phyloP scores from a whole-genome alignment of 805 yeast genomes.

The Sugiyamaella americana region DNA sequence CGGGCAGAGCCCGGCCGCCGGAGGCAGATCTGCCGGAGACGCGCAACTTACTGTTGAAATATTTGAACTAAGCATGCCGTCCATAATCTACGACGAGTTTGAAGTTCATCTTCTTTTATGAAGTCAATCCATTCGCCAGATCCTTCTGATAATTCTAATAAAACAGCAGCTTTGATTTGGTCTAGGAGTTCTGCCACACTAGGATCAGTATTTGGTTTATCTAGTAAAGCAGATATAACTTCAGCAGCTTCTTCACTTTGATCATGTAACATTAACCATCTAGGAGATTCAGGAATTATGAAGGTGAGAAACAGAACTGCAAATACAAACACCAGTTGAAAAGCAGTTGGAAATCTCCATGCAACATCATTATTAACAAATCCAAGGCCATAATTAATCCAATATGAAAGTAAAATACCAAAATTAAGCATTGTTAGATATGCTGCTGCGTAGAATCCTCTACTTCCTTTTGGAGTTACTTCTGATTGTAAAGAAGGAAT shows the following conservation, averaged over 20 bases:
- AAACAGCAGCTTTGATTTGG: conserved; percentile 1
- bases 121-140: conserved; percentile 5
- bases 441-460: conserved; percentile 55
- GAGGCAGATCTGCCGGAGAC: no score
- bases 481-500: conserved; percentile 65
- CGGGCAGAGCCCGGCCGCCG: no score
- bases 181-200: neutral
- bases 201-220: conserved; percentile 18
- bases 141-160: conserved; percentile 1
- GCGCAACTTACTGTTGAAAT: conserved; percentile 11
- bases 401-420: conserved; percentile 59
- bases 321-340: conserved; percentile 49
- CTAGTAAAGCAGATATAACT: conserved; percentile 35
- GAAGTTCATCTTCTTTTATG: conserved; percentile 2
- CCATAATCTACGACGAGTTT: conserved; percentile 11
- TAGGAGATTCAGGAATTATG: conserved; percentile 37
- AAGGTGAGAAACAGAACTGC: conserved; percentile 40
- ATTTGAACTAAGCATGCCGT: conserved; percentile 11
- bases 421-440: conserved; percentile 58
- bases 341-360: conserved; percentile 58
- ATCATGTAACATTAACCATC: conserved; percentile 43
- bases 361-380: conserved; percentile 42
- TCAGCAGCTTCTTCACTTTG: conserved; percentile 44
- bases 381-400: conserved; percentile 45
- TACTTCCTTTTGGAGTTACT: conserved; percentile 51